Conservation (phyloP, 2,329 filamentous ascomycete genomes). For the Chaetomium globosum region DNA sequence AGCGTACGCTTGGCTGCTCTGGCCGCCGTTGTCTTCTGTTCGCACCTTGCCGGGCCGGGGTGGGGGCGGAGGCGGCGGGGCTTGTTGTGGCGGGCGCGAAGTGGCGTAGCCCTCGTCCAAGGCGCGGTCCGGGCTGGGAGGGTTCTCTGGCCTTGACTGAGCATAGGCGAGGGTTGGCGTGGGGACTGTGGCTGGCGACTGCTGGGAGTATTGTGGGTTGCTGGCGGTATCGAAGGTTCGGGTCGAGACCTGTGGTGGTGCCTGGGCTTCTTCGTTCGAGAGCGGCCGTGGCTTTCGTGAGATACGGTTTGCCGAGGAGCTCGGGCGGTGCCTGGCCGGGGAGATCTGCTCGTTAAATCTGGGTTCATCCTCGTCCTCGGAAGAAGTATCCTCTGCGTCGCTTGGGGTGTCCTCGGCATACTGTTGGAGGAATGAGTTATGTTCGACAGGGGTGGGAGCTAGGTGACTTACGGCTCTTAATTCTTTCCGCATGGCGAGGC, state of each 20-base stretch:
- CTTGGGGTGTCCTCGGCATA: slow-evolving; percentile 39
- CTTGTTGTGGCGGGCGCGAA: slow-evolving; percentile 30
- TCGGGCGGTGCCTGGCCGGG: slow-evolving; percentile 20
- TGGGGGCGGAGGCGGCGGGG: slow-evolving; percentile 40
- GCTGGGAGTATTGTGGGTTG: slow-evolving; percentile 9
- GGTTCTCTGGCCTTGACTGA: slow-evolving; percentile 1
- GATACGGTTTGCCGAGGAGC: slow-evolving; percentile 8
- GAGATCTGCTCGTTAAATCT: slow-evolving; percentile 11
- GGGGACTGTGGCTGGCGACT: neutral
- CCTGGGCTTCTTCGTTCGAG: slow-evolving; percentile 14
- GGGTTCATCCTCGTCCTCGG: slow-evolving; percentile 37
- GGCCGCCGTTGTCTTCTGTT: slow-evolving; percentile 30
- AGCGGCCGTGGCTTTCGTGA: slow-evolving; percentile 20
- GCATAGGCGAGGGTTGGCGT: slow-evolving; percentile 2
- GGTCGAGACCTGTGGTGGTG: slow-evolving; percentile 1
- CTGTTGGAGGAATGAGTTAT: slow-evolving; percentile 27
- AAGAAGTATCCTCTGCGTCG: slow-evolving; percentile 37
- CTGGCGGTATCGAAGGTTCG: neutral
- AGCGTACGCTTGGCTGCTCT: slow-evolving; percentile 17
- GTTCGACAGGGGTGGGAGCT: neutral
- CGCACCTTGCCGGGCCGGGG: slow-evolving; percentile 43
- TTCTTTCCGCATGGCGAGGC: slow-evolving; percentile 57
- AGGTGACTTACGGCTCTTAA: slow-evolving; percentile 41
- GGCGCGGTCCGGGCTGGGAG: slow-evolving; percentile 11
- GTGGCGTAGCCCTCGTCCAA: slow-evolving; percentile 22